Evolutionary conservation across 148 eudicot species (phyloP), one percentile per base, ranked within the genome.

Genomic region (Camellia japonica): DNA sequence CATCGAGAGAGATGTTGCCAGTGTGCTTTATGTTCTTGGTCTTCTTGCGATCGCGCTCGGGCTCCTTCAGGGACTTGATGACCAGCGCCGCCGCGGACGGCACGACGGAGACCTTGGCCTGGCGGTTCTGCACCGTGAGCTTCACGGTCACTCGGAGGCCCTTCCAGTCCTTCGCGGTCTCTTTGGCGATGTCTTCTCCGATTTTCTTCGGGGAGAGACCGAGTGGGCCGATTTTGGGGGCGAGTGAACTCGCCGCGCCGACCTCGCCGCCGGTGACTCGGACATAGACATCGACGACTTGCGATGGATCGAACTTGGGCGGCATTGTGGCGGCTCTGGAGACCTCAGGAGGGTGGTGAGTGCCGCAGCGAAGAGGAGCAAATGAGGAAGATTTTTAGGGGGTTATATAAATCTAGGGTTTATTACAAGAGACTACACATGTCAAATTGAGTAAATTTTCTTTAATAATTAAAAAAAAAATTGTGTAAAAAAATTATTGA

Each of bases 241-340:
- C 83, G 51, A 81, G 76, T 1, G 83, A 81, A 18, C 76, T 68
- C 15, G 83, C 83, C 9, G 83, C 83, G 8, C 83, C 83, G 56
- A 81, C 83, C 41, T 81, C 83, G 18, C 83, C 83, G n/a, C 83
- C 83, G 69, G 80, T 81, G 41, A 81, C 83, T 8, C 83, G 80
- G 76, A 81, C 80, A 64, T 76, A 81, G 11, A 81, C 83, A 56
- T 81, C 83, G 58, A 81, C 80, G 8, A 81, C 80, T 6, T 81
- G 83, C 6, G 83, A 76, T 0, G 83, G 83, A n/a, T 81, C 83
- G 61, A 81, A 76, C 61, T 81, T 81, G 23, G 83, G 83, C 68
- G 83, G 83, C 83, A 81, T 81, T 68, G 18, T 43, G 70, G 65
- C 12, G 44, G 70, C 70, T 23, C 3, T 66, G 5, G 70, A 11